Base-by-base conservation (phyloP, 1,284 basidiomycete species). In the Exobasidium cylindrosporum region DNA sequence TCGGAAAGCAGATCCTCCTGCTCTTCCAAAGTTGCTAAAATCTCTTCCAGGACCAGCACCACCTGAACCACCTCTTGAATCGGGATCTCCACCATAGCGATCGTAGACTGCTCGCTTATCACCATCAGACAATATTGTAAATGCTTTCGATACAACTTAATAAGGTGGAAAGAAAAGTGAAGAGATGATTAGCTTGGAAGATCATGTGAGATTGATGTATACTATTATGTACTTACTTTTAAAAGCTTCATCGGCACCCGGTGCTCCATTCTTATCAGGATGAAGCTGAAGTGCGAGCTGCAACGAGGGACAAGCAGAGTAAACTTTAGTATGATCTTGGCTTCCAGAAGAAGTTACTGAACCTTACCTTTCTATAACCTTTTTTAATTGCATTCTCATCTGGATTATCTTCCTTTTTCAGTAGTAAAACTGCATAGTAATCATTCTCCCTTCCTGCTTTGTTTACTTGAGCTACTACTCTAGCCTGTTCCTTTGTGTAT, bases 161-260 rank as follows among this genome's bases (percentile, higher is more conserved):
- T 14, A 23, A 40, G 55, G 63, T 47, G 30, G 13, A 79, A 93
- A 92, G 81, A 97, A 97, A 4, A 93, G 93, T 82, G 97, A 97
- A 0, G 92, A 96, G 14, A n/a, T n/a, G n/a, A n/a, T n/a, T n/a
- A n/a, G n/a, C n/a, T n/a, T n/a, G n/a, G n/a, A n/a, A 98, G 93
- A 87, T 94, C 93, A 97, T 76, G 13, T n/a, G 24, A 32, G 60
- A 24, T 28, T 14, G 35, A n/a, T n/a, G n/a, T n/a, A n/a, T n/a
- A 4, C 7, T n/a, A 85, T 89, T 63, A 76, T 96, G 92, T n/a
- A 40, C 35, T 40, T 17, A 40, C 35, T 85, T 84, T 99, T 99
- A 84, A 99, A 99, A 1, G 96, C 96, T 81, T 99, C 96, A 69
- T 98, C 96, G 14, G 96, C 95, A 21, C 94, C 92, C 13, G 96